Conservation (phyloP, 2,329 filamentous ascomycete genomes). For the Cladophialophora yegresii region DNA sequence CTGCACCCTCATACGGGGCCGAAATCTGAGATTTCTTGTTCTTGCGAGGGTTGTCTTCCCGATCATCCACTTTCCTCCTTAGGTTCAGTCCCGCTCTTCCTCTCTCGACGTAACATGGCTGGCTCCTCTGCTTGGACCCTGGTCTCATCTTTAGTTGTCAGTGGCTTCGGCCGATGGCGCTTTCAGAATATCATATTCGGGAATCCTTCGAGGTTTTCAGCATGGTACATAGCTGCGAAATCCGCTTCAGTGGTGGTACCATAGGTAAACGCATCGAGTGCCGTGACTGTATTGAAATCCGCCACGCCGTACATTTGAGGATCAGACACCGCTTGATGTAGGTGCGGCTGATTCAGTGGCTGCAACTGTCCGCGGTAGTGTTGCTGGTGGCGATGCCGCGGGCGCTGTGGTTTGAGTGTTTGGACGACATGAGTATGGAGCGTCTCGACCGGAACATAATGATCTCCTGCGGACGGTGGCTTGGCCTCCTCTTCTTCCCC, state of each 20-base stretch:
- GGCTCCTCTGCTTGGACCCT: not conserved
- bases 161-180: not conserved
- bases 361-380: conserved; percentile 2
- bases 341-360: not conserved
- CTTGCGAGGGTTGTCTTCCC: not conserved
- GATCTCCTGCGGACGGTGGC: not conserved
- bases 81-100: not conserved
- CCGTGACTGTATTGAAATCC: conserved; percentile 23
- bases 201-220: conserved; percentile 21
- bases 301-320: conserved; percentile 21
- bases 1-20: not conserved
- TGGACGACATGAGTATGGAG: conserved; percentile 9
- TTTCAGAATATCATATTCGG: conserved; percentile 25
- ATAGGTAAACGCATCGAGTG: conserved; percentile 29
- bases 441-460: conserved; percentile 5
- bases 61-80: not conserved
- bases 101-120: not conserved
- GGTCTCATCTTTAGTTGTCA: not conserved
- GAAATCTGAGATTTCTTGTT: not conserved
- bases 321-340: conserved; percentile 10
- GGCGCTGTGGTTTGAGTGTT: conserved; percentile 1
- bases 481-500: conserved; percentile 15
- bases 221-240: conserved; percentile 26
- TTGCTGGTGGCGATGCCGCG: not conserved
- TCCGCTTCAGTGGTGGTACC: conserved; percentile 28